These are phyloP conservation scores for Citrus medica DNA, from an alignment of 345 rosid species.

Conservation along the genomic window DNA sequence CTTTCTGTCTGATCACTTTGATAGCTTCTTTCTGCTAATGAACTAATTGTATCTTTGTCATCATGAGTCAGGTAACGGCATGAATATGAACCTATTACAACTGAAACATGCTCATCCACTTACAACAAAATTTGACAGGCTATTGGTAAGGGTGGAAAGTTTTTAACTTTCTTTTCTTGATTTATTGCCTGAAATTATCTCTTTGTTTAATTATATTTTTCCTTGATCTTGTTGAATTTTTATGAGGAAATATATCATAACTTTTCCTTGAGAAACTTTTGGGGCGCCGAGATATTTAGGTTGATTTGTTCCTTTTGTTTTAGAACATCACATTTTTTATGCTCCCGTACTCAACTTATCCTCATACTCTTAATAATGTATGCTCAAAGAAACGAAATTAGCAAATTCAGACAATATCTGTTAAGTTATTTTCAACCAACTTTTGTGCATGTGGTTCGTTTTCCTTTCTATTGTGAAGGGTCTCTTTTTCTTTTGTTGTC, in stretches of 20 bases:
- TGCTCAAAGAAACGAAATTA: neutral
- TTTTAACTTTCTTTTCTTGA: neutral
- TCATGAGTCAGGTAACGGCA: constrained; percentile 32
- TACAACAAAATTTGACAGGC: constrained; percentile 54
- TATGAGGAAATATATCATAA: neutral
- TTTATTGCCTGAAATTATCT: neutral
- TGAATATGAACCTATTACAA: constrained; percentile 34
- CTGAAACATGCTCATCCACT: constrained; percentile 50
- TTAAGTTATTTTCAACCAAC: neutral
- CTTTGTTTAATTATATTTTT: neutral
- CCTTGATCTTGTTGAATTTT: neutral
- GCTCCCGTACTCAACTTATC: neutral
- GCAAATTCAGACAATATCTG: neutral
- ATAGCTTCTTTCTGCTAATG: constrained; percentile 11
- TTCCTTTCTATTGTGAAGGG: neutral
- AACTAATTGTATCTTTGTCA: constrained; percentile 10
- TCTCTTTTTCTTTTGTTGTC: neutral
- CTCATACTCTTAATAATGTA: neutral
- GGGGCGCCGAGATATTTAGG: neutral
- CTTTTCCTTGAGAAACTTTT: neutral
- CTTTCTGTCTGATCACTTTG: neutral
- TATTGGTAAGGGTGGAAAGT: constrained; percentile 57
- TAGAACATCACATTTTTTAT: neutral
- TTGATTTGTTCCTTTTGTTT: neutral
- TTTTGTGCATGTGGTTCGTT: neutral